Evolutionary conservation across 2,329 filamentous ascomycete genomes (phyloP).

Genomic region (Bipolaris gigantea): DNA sequence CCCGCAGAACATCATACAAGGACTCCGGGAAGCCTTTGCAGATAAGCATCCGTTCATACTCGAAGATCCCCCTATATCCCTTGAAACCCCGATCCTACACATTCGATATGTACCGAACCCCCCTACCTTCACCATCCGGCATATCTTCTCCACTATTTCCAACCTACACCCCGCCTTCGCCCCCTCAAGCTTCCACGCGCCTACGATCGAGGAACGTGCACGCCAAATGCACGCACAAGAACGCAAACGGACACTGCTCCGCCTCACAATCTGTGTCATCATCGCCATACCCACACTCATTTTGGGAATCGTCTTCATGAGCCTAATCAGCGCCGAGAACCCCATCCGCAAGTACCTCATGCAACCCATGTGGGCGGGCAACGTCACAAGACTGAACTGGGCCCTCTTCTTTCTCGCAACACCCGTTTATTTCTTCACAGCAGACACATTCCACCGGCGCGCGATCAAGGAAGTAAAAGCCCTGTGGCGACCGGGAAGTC

Average conservation of each 20-base stretch:
- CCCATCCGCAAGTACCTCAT: conserved; percentile 66
- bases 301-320: conserved; percentile 91
- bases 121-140: conserved; percentile 72
- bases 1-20: conserved; percentile 55
- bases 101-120: conserved; percentile 70
- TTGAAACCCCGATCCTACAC: conserved; percentile 65
- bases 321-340: conserved; percentile 66
- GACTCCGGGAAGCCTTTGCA: conserved; percentile 56
- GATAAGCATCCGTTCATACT: conserved; percentile 52
- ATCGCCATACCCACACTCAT: conserved; percentile 81
- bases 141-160: conserved; percentile 69
- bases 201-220: conserved; percentile 81
- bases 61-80: conserved; percentile 57
- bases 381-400: conserved; percentile 74
- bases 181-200: conserved; percentile 74
- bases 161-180: conserved; percentile 66
- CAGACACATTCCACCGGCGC: conserved; percentile 80
- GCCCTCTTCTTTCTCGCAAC: conserved; percentile 80
- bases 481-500: conserved; percentile 76
- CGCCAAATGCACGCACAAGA: conserved; percentile 71
- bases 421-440: conserved; percentile 82
- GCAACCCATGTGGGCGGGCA: conserved; percentile 68
- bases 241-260: conserved; percentile 66
- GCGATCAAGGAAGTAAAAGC: conserved; percentile 76
- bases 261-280: conserved; percentile 69